Base-by-base conservation (phyloP, 768 basidiomycete genomes). In the Russula foetens region DNA sequence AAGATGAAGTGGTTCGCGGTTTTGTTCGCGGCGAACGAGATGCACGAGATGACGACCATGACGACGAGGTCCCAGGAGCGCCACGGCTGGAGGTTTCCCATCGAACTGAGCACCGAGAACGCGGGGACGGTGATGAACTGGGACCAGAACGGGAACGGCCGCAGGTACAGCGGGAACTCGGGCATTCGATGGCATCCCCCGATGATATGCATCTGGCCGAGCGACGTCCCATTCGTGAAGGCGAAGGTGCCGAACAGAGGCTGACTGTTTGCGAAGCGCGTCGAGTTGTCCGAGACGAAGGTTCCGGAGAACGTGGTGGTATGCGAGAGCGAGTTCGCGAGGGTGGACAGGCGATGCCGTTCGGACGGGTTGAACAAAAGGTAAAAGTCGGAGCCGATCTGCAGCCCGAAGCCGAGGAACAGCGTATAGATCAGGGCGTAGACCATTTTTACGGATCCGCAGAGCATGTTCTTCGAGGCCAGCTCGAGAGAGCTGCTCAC, bases 41-140 rank as follows among this genome's bases (percentile, higher is more conserved):
- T 79, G 69, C 90, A 90, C 11, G 90, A 89, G 61, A 92, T 91
- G 66, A 86, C 62, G 58, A 92, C 85, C 91, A 92, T 91, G 23
- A 92, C 84, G 12, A 81, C 80, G 38, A 92, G 76, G 65, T 91
- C 85, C 69, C 75, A 83, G 69, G 83, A 84, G 62, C 74, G 78
- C 65, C 86, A 74, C 7, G 88, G 90, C 69, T 92, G 90, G 57
- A 87, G 74, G 69, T 92, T 90, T 39, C 82, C 78, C 48, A 91
- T 75, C 15, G 87, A 88, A 1, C 86, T 83, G 35, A 88, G 69
- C 45, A 84, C 70, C 29, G 87, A 85, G 75, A 88, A 88, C 33
- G 80, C 66, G 0, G 89, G 89, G 26, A 91, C 88, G 65, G 90
- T 85, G 67, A 88, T 63, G 69, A 87, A 83, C 52, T 82, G 74